These are phyloP conservation scores for Tylopilus sp. DNA, from an alignment of 768 basidiomycete genomes.

Conservation along the genomic window DNA sequence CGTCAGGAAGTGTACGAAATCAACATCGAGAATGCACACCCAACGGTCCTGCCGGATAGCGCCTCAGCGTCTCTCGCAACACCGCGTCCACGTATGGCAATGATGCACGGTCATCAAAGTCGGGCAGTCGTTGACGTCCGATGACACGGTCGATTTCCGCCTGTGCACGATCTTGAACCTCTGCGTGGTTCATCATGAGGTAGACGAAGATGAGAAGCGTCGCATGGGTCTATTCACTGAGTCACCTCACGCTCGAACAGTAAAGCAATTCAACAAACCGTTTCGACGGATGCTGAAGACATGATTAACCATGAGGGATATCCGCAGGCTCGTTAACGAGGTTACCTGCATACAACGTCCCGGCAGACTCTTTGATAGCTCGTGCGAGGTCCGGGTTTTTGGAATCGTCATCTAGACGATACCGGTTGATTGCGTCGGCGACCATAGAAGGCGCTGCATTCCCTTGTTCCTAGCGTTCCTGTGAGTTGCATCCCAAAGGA, in stretches of 20 bases:
- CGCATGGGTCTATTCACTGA: too few relatives aligned
- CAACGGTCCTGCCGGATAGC: constrained; percentile 23
- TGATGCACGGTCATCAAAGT: constrained; percentile 8
- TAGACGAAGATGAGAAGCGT: constrained; percentile 8
- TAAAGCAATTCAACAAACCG: constrained; percentile 13
- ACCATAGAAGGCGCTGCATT: constrained; percentile 1
- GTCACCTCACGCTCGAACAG: neutral
- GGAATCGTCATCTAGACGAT: neutral
- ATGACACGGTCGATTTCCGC: constrained; percentile 8
- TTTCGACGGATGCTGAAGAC: constrained; percentile 8
- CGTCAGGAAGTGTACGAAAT: neutral
- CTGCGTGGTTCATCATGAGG: constrained; percentile 9
- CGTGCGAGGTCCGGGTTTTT: constrained; percentile 2
- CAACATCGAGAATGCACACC: constrained; percentile 8
- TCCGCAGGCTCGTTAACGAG: too few relatives aligned
- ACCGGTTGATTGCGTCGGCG: constrained; percentile 3
- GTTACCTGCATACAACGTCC: constrained; percentile 12
- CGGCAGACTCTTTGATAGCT: constrained; percentile 11
- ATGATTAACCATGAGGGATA: too few relatives aligned
- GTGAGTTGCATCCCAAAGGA: too few relatives aligned
- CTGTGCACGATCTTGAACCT: constrained; percentile 12
- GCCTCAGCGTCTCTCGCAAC: constrained; percentile 19
- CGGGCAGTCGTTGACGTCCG: constrained; percentile 4
- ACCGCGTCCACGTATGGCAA: constrained; percentile 14
- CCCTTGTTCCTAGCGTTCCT: constrained; percentile 1